These are phyloP conservation scores for Cordyceps tenuipes DNA, from an alignment of 2,329 filamentous ascomycete species.

Conservation along the genomic window DNA sequence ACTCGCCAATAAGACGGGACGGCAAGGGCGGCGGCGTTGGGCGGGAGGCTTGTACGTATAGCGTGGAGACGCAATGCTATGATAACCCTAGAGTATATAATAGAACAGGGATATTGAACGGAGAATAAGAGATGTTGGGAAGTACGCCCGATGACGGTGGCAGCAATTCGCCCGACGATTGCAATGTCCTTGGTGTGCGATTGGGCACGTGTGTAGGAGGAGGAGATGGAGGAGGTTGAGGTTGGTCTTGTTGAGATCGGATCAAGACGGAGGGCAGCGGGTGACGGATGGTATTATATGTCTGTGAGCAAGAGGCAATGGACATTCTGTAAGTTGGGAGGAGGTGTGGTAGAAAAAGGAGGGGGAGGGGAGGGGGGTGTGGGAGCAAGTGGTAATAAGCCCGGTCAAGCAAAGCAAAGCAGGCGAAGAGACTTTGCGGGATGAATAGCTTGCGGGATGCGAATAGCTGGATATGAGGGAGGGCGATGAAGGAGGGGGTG, in stretches of 20 bases:
- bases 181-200: neutral
- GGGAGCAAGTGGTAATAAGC: too few relatives aligned
- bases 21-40: neutral
- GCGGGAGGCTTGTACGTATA: neutral
- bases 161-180: neutral
- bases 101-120: neutral
- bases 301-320: conserved; percentile 3
- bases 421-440: neutral
- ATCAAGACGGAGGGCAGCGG: conserved; percentile 7
- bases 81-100: neutral
- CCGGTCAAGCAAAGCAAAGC: too few relatives aligned
- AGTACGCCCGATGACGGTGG: neutral
- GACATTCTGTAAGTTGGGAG: conserved; percentile 4
- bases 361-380: conserved; percentile 3
- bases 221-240: neutral
- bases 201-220: neutral
- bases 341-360: conserved; percentile 1
- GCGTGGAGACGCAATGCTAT: conserved; percentile 2
- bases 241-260: conserved; percentile 2
- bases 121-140: neutral
- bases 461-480: too few relatives aligned
- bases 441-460: conserved; percentile 1
- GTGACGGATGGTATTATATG: conserved; percentile 8
- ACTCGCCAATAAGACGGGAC: neutral
- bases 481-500: neutral